phyloP scores from a whole-genome alignment of 2,329 filamentous ascomycete genomes.

The Penicillium psychrosexuale region DNA sequence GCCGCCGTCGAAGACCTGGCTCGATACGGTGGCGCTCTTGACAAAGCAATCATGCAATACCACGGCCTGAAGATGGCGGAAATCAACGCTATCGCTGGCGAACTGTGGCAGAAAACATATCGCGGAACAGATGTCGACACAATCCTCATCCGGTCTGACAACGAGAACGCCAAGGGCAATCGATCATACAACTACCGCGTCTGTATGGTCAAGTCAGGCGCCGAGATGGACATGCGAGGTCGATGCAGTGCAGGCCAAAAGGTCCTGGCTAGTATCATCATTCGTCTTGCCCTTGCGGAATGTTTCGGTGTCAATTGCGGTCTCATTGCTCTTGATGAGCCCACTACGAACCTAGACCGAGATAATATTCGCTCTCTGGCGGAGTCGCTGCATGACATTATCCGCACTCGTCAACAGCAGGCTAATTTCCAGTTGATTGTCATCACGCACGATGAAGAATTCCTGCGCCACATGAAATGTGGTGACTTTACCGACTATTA shows the following conservation, averaged over 20 bases:
- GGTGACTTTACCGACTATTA: slow-evolving; percentile 91
- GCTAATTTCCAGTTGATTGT: slow-evolving; percentile 97
- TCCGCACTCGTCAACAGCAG: slow-evolving; percentile 76
- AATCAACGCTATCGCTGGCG: slow-evolving; percentile 89
- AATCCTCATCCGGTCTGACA: slow-evolving; percentile 90
- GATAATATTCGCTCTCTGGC: slow-evolving; percentile 94
- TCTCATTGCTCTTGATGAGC: slow-evolving; percentile 93
- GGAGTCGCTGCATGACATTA: slow-evolving; percentile 80
- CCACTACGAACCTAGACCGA: slow-evolving; percentile 91
- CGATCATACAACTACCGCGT: slow-evolving; percentile 95
- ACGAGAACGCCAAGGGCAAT: slow-evolving; percentile 70
- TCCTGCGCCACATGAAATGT: slow-evolving; percentile 88
- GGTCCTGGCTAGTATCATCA: slow-evolving; percentile 94
- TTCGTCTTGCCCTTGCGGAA: slow-evolving; percentile 90
- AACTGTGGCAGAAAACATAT: slow-evolving; percentile 97
- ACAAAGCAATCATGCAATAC: slow-evolving; percentile 96
- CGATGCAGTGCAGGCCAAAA: slow-evolving; percentile 96
- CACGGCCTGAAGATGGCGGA: slow-evolving; percentile 97
- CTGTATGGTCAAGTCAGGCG: slow-evolving; percentile 95
- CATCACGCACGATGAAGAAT: slow-evolving; percentile 98
- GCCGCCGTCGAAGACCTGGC: slow-evolving; percentile 87
- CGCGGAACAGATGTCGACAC: slow-evolving; percentile 96
- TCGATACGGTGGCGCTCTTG: slow-evolving; percentile 77
- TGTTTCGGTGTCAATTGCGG: slow-evolving; percentile 96
- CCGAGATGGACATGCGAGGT: slow-evolving; percentile 99